Base-by-base conservation (phyloP, 176 grass and related monocot species). In the Olyra latifolia region DNA sequence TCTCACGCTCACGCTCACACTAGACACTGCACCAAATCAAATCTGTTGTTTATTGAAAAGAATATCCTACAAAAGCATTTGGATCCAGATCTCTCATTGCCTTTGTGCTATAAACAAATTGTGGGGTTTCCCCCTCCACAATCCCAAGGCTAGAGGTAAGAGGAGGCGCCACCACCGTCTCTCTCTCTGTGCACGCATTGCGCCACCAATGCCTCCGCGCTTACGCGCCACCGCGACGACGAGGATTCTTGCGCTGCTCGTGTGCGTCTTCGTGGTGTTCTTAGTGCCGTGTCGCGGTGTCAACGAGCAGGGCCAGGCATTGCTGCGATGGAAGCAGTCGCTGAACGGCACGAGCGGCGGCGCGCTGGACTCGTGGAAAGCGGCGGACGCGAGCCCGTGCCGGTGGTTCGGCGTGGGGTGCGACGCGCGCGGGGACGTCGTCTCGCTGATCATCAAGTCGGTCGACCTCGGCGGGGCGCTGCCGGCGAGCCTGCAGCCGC, bases 41-140 rank as follows among this genome's bases (percentile, higher is more conserved):
- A 89, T 89, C 57, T 66, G 66, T 53, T 40, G 53, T 88, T 68
- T 84, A 85, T 80, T 75, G 20, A 70, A 81, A 85, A 87, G 61
- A 86, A 83, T 91, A 83, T 79, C 80, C 81, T 61, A 65, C 22
- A 64, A 84, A 89, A 93, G 74, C 44, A 20, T 84, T 85, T 68
- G 80, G 95, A 98, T 94, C 95, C 90, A 98, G 92, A 98, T 98
- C 95, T 98, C 88, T 27, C 67, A 88, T 78, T 78, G 20, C 76
- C 78, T 91, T 89, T 86, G 63, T 61, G 25, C 82, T 94, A 98
- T 98, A 95, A 98, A 98, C 95, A 95, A 98, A 95, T 90, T 38
- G 80, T 85, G 81, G 92, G 88, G 86, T 91, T 88, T 72, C 86
- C 88, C 64, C 66, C 90, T 93, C 88, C 75, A 74, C 92, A 84